These are phyloP conservation scores for Eutypella sp. DNA, from an alignment of 2,329 filamentous ascomycete genomes.

Conservation along the genomic window DNA sequence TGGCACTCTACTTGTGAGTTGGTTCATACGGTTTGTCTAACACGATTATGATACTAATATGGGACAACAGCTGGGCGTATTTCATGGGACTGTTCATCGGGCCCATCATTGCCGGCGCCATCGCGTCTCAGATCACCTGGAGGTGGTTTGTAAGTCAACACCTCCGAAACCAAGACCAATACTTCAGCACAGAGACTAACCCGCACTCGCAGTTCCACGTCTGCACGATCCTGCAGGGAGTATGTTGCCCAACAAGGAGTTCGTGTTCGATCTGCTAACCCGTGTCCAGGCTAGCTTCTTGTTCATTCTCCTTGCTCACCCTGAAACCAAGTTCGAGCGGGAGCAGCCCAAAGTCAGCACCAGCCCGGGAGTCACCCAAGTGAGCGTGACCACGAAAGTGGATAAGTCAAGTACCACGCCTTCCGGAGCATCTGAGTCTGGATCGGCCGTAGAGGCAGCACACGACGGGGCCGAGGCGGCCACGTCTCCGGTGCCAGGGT, in stretches of 20 bases:
- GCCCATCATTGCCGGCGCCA: conserved; percentile 28
- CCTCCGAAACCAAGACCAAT: neutral
- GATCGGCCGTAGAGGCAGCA: conserved; percentile 12
- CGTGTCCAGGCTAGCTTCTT: conserved; percentile 18
- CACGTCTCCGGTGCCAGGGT: conserved; percentile 3
- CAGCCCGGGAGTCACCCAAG: neutral
- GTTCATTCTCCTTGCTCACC: conserved; percentile 20
- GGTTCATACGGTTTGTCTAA: neutral
- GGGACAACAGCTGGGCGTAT: conserved; percentile 20
- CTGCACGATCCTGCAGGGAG: conserved; percentile 26
- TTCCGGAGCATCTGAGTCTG: conserved; percentile 10
- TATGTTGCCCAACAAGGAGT: too few relatives aligned
- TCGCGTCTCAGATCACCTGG: conserved; percentile 24
- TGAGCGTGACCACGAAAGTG: conserved; percentile 4
- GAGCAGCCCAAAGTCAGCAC: neutral
- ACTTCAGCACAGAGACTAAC: neutral
- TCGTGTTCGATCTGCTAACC: conserved; percentile 3
- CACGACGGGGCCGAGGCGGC: neutral
- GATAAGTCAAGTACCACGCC: conserved; percentile 1
- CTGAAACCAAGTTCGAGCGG: conserved; percentile 27
- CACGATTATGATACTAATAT: neutral
- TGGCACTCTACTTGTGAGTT: conserved; percentile 24
- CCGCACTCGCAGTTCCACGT: conserved; percentile 23
- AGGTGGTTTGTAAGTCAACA: conserved; percentile 29
- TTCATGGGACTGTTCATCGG: conserved; percentile 29